These are phyloP conservation scores for Ascoidea asiatica DNA, from an alignment of 805 yeast genomes.

Conservation along the genomic window DNA sequence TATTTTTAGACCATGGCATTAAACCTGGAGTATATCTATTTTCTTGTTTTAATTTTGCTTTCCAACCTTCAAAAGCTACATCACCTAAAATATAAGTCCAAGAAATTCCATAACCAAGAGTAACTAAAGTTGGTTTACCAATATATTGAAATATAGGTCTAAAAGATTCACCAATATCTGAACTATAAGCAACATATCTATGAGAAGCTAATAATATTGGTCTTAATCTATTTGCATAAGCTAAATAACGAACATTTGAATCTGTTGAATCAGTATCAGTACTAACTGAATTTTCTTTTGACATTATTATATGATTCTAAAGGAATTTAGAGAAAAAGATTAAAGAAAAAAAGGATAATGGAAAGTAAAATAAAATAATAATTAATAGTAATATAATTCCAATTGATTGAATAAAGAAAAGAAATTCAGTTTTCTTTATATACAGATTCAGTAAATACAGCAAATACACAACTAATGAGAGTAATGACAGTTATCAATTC, in stretches of 20 bases:
- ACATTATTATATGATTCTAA: too few relatives aligned
- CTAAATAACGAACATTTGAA: conserved; percentile 56
- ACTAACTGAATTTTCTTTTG: too few relatives aligned
- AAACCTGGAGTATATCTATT: conserved; percentile 48
- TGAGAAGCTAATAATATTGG: conserved; percentile 63
- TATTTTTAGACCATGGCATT: conserved; percentile 53
- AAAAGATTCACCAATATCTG: conserved; percentile 79
- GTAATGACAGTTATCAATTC: too few relatives aligned
- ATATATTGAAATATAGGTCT: too few relatives aligned
- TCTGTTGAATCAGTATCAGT: conserved; percentile 38
- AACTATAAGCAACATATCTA: conserved; percentile 75
- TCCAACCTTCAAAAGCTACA: conserved; percentile 64
- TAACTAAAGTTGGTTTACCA: conserved; percentile 56
- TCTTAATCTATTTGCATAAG: conserved; percentile 64
- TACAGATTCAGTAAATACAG: too few relatives aligned
- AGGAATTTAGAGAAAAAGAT: too few relatives aligned
- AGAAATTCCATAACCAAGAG: conserved; percentile 54
- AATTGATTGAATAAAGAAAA: too few relatives aligned
- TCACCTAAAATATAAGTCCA: conserved; percentile 71
- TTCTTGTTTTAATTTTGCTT: conserved; percentile 47
- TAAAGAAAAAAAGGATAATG: too few relatives aligned
- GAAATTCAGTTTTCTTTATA: too few relatives aligned
- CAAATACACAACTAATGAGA: too few relatives aligned
- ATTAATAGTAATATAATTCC: too few relatives aligned
- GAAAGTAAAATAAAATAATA: too few relatives aligned